Conservation (phyloP, 2,329 filamentous ascomycete genomes). For the Didymella segeticola region DNA sequence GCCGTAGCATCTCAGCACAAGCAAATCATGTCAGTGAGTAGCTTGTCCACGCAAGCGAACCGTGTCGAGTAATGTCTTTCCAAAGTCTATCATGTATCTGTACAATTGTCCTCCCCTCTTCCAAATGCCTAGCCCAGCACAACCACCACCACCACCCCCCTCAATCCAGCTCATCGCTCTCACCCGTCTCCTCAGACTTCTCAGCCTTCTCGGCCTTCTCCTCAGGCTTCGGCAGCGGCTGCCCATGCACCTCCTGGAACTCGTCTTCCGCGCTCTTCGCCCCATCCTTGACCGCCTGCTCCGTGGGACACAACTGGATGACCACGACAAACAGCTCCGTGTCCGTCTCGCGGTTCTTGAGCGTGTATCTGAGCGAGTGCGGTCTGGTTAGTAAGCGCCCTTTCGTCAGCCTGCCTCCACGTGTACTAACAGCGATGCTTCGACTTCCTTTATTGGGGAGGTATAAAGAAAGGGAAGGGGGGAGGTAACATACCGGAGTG, state of each 20-base stretch:
- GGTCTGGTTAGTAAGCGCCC: constrained; percentile 62
- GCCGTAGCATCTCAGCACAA: too few species aligned
- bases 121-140: background rate
- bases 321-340: constrained; percentile 81
- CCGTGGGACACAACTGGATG: constrained; percentile 77
- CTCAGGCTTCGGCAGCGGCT: background rate
- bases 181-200: constrained; percentile 8
- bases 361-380: constrained; percentile 87
- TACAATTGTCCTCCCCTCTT: background rate
- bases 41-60: too few species aligned
- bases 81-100: too few species aligned
- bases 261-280: constrained; percentile 31
- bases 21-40: too few species aligned
- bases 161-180: constrained; percentile 28
- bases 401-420: constrained; percentile 18
- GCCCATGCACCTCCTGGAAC: constrained; percentile 32
- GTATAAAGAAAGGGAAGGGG: constrained; percentile 5
- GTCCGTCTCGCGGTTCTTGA: constrained; percentile 78
- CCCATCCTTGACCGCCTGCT: constrained; percentile 55
- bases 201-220: constrained; percentile 18
- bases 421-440: background rate
- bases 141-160: too few species aligned
- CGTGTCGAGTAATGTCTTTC: too few species aligned
- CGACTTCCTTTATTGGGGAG: background rate
- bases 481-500: constrained; percentile 65